Percentiles rank a stretch among this genome's conserved stretches.
These are phyloP conservation scores for Entonaema liquescens DNA, from an alignment of 495 filamentous ascomycete species.

Conservation along the genomic window DNA sequence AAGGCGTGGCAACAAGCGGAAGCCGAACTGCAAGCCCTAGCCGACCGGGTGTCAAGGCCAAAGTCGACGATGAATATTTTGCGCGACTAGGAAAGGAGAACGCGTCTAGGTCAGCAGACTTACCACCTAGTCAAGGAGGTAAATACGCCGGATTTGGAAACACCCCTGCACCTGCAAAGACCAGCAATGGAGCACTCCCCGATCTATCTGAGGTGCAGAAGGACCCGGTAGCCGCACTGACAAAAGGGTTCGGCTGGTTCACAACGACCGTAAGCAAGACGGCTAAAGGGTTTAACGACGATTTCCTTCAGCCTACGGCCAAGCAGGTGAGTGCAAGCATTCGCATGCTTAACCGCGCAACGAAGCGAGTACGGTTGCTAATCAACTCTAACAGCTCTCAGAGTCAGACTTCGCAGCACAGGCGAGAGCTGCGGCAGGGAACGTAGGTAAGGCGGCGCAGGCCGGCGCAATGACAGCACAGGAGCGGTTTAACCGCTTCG, in stretches of 20 bases:
- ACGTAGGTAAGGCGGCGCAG: constrained; percentile 67
- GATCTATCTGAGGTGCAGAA: constrained; percentile 85
- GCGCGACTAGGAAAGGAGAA: constrained; percentile 82
- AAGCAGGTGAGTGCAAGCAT: constrained; percentile 68
- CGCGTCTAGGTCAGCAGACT: constrained; percentile 71
- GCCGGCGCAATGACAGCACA: constrained; percentile 73
- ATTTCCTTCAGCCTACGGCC: constrained; percentile 89
- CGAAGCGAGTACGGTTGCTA: constrained; percentile 3
- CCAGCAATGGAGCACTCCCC: constrained; percentile 57
- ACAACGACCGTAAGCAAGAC: constrained; percentile 82
- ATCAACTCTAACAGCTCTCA: constrained; percentile 63
- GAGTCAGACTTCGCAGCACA: constrained; percentile 90
- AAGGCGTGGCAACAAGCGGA: constrained; percentile 78
- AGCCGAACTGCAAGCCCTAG: constrained; percentile 72
- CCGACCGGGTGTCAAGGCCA: constrained; percentile 52
- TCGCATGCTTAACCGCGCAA: constrained; percentile 13
- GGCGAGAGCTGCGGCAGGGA: constrained; percentile 74
- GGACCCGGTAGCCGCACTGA: constrained; percentile 87
- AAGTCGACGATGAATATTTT: constrained; percentile 88
- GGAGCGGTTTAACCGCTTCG: constrained; percentile 81
- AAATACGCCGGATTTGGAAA: constrained; percentile 93
- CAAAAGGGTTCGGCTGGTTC: constrained; percentile 95
- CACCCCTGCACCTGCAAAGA: constrained; percentile 59
- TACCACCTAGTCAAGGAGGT: constrained; percentile 89
- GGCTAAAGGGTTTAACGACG: constrained; percentile 87